Evolutionary conservation across 352 stramenopile species (phyloP), one percentile per base, ranked within the genome.

Genomic region (Albugo candida): DNA sequence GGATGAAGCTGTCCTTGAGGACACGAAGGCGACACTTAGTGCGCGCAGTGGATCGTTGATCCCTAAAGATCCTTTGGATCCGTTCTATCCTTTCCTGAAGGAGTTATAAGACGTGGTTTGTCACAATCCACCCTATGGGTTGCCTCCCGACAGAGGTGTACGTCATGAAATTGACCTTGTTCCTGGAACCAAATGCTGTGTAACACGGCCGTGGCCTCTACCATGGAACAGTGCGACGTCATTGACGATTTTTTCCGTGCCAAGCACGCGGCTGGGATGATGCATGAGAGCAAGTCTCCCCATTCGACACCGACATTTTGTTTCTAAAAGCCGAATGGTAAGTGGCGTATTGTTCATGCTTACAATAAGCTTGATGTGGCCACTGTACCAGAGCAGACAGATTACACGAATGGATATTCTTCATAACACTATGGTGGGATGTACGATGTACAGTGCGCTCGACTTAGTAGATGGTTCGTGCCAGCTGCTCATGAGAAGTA

Each of bases 141-240:
- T 43, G 8, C 38, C 38, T 43, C 17, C 17, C 17, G 38, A 43
- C 8, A 43, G 38, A 47, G 42, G 40, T 38, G 49, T 43, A 16
- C 36, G 36, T 21, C 49, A 56, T 40, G 21, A 40, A 10, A 59
- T 59, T 21, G 37, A 54, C 8, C 13, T 59, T 5, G 47, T 50
- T 13, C 47, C 47, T 21, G 39, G 38, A 4, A 55, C 47, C 11
- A 51, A 50, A 20, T 37, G n/a, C 8, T 43, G 40, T 36, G 21
- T 44, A 3, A 19, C n/a, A 40, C 46, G 37, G 39, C 53, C 49
- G 12, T 55, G 53, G 38, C 20, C 3, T 43, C 8, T 43, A 8
- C 17, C 17, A 24, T 10, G 38, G 38, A 43, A 8, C 38, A 43
- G 20, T 19, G 17, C 8, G 38, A 24, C 8, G 38, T 24, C 38